Percentiles rank a stretch among this genome's conserved stretches.
Conservation (phyloP, 169 alveolate genomes). For the Theileria parva region DNA sequence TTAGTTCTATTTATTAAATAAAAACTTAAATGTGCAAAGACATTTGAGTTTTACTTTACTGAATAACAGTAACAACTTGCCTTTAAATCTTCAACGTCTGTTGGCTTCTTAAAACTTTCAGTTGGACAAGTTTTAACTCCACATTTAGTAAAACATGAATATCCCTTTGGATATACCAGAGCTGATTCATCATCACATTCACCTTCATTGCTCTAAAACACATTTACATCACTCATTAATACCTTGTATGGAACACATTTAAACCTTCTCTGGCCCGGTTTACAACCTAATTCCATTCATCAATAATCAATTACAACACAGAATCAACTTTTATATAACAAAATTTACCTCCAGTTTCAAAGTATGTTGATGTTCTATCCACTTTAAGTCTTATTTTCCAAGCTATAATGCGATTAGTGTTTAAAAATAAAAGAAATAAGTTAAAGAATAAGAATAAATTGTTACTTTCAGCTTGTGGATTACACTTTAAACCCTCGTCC, state of each 20-base stretch:
- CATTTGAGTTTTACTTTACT: neutral
- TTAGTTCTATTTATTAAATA: neutral
- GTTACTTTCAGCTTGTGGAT: slow-evolving; percentile 67
- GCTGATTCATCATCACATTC: slow-evolving; percentile 60
- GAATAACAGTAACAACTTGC: slow-evolving; percentile 13
- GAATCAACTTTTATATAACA: neutral
- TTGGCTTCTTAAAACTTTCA: slow-evolving; percentile 39
- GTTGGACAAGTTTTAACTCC: slow-evolving; percentile 60
- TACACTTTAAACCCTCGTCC: slow-evolving; percentile 49
- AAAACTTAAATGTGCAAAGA: neutral
- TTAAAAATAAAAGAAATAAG: neutral
- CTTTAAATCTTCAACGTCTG: slow-evolving; percentile 47
- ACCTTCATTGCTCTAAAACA: slow-evolving; percentile 47
- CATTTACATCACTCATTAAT: neutral
- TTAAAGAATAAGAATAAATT: neutral
- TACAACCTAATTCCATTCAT: slow-evolving; percentile 35
- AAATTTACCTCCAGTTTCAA: slow-evolving; percentile 16
- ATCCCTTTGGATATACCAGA: slow-evolving; percentile 47
- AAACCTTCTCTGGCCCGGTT: slow-evolving; percentile 17
- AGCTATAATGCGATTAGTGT: slow-evolving; percentile 13
- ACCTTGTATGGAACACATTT: slow-evolving; percentile 61
- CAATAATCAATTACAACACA: neutral
- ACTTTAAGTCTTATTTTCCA: slow-evolving; percentile 59
- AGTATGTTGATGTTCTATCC: slow-evolving; percentile 34
- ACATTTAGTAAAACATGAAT: slow-evolving; percentile 55